Evolutionary conservation across 306 rosid species (phyloP), one percentile per base, ranked within the genome.

Genomic region (Cyclanthera cordifolia): DNA sequence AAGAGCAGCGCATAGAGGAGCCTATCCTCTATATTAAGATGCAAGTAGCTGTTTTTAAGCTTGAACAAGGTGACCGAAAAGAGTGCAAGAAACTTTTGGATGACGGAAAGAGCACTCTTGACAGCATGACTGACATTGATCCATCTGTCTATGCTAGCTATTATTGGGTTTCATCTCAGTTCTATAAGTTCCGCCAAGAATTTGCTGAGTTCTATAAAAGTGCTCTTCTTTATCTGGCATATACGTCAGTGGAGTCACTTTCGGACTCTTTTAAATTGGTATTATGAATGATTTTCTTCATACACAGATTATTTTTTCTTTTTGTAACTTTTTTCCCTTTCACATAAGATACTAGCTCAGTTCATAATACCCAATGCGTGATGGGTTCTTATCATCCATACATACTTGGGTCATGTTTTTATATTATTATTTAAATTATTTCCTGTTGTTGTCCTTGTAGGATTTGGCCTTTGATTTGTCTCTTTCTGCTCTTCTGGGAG

Each of bases 251-350:
- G 82, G 99, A 94, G 63, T 83, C 96, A 69, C 96, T 94, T 32
- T 90, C 99, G n/a, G 99, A 90, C 5, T 90, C 99, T 45, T 94
- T 94, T 80, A 94, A 84, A 87, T 84, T 88, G 97, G 99, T 94
- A 90, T 43, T 28, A 19, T 20, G 60, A 28, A 69, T 17, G 1
- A 8, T 54, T 39, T 61, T 17, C 17, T 20, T 61, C 19, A 37
- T 11, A 5, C 54, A n/a, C 49, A 23, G 43, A 48, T 49, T 12
- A 1, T 24, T 17, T 13, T 24, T 4, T 49, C 9, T 24, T 67
- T 2, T 27, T 46, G 15, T 23, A 14, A 21, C 25, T 10, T 61
- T 61, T 34, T 59, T 4, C 2, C 32, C 6, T 63, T 63, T 34
- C 30, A 20, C 41, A 39, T 46, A 43, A 23, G 3, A 64, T 13